Percentiles rank a stretch among this genome's conserved stretches.
Evolutionary conservation across 1,284 basidiomycete species (phyloP).

Genomic region (Ganoderma sinense): DNA sequence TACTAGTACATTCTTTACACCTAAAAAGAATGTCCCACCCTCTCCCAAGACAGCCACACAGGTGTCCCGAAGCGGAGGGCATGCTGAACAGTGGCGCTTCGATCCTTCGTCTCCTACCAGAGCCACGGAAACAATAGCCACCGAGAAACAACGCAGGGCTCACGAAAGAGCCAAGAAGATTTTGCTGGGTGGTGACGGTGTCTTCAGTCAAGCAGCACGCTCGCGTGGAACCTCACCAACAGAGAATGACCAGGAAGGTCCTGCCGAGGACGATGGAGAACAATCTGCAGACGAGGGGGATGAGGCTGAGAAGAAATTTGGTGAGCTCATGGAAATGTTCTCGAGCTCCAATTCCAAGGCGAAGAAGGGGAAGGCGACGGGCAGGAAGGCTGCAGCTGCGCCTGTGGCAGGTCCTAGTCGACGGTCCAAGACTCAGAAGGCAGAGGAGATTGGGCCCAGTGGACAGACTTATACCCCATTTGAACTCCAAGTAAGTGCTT

Average conservation of each 20-base stretch:
- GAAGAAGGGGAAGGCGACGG: constrained; percentile 40
- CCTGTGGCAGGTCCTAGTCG: constrained; percentile 39
- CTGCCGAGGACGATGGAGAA: constrained; percentile 25
- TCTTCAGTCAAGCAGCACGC: constrained; percentile 29
- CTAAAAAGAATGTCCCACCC: not conserved
- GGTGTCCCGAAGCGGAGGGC: constrained; percentile 20
- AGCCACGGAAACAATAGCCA: constrained; percentile 30
- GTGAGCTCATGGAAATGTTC: constrained; percentile 55
- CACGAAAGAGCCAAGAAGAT: constrained; percentile 64
- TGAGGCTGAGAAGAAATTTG: constrained; percentile 55
- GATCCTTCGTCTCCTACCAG: constrained; percentile 33
- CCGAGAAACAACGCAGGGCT: constrained; percentile 37
- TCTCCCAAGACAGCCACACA: constrained; percentile 8
- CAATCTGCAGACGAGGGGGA: constrained; percentile 52
- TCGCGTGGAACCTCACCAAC: constrained; percentile 28
- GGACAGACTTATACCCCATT: constrained; percentile 84
- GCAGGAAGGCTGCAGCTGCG: constrained; percentile 37
- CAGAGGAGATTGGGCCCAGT: constrained; percentile 73
- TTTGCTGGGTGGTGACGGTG: constrained; percentile 56
- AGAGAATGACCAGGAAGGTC: constrained; percentile 33
- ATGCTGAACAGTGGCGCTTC: constrained; percentile 47
- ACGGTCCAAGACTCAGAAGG: constrained; percentile 46
- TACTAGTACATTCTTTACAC: constrained; percentile 26
- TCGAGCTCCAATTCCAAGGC: constrained; percentile 45
- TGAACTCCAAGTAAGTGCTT: constrained; percentile 73